Conservation (phyloP, 352 stramenopile genomes). For the Phytophthora pistaciae region DNA sequence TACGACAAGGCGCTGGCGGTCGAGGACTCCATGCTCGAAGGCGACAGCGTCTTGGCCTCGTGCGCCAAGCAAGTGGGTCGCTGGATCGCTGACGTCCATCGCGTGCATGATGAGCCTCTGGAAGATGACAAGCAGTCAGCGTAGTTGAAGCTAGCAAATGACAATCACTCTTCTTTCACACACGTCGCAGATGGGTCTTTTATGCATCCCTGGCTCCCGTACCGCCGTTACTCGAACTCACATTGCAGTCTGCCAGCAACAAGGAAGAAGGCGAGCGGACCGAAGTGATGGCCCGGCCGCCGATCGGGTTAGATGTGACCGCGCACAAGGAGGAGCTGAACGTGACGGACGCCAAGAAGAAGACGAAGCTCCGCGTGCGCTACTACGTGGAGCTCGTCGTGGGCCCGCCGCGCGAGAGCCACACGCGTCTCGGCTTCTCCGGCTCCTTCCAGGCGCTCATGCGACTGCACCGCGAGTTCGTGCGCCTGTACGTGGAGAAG, state of each 20-base stretch:
- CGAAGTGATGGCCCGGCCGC: slow-evolving; percentile 23
- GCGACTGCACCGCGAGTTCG: slow-evolving; percentile 58
- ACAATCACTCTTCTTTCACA: not conserved
- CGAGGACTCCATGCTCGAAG: slow-evolving; percentile 47
- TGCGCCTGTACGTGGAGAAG: slow-evolving; percentile 46
- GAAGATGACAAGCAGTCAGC: slow-evolving; percentile 27
- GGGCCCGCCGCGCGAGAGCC: slow-evolving; percentile 52
- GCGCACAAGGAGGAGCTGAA: slow-evolving; percentile 72
- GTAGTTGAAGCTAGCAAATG: not conserved
- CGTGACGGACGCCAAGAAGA: slow-evolving; percentile 54
- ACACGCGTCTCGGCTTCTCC: slow-evolving; percentile 72
- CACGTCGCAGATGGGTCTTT: slow-evolving; percentile 17
- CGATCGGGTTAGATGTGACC: slow-evolving; percentile 69
- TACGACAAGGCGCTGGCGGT: slow-evolving; percentile 38
- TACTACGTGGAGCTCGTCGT: slow-evolving; percentile 83
- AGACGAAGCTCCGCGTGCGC: slow-evolving; percentile 58
- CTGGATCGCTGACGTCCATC: slow-evolving; percentile 67
- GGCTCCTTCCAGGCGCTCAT: slow-evolving; percentile 72
- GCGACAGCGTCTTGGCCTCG: slow-evolving; percentile 67
- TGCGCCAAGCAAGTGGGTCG: slow-evolving; percentile 63
- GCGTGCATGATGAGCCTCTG: slow-evolving; percentile 51
- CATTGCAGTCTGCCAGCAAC: slow-evolving; percentile 3
- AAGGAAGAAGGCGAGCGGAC: not conserved
- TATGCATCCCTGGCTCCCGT: not conserved
- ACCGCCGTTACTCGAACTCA: not conserved